Percentiles rank a stretch among this genome's conserved stretches.
phyloP scores from a whole-genome alignment of 495 filamentous ascomycete species.

The Corynascus novoguineensis region DNA sequence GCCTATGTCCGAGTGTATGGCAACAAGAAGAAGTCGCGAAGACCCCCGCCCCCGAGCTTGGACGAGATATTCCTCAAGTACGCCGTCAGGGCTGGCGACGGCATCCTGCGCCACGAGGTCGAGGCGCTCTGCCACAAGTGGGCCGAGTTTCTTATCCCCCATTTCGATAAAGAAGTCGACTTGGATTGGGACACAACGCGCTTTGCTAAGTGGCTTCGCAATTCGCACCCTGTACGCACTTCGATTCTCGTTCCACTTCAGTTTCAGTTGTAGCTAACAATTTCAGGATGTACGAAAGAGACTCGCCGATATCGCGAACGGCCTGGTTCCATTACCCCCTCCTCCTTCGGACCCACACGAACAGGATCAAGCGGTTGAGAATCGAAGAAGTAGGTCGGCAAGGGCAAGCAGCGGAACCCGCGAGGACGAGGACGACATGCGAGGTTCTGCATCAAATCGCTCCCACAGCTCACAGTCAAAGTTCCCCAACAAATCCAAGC shows the following conservation, averaged over 20 bases:
- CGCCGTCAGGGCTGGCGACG: constrained; percentile 39
- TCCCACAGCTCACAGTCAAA: constrained; percentile 14
- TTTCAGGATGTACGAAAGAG: constrained; percentile 15
- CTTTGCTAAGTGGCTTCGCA: constrained; percentile 34
- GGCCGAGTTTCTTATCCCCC: constrained; percentile 37
- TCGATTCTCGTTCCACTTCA: no score
- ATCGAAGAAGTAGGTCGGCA: constrained; percentile 13
- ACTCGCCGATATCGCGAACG: constrained; percentile 12
- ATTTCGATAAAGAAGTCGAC: constrained; percentile 35
- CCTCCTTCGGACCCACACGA: not conserved
- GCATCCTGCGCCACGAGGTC: constrained; percentile 37
- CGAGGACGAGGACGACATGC: constrained; percentile 12
- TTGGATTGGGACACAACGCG: constrained; percentile 30
- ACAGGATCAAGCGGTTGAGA: not conserved
- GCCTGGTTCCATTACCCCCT: constrained; percentile 1
- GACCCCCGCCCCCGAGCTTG: constrained; percentile 18
- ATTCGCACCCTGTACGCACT: constrained; percentile 30
- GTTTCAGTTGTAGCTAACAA: not conserved
- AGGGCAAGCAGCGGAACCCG: constrained; percentile 10
- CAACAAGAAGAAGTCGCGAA: constrained; percentile 25
- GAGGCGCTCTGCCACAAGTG: constrained; percentile 32
- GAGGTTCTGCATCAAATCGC: not conserved
- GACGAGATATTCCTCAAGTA: constrained; percentile 39
- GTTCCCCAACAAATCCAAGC: constrained; percentile 5
- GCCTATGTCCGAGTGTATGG: constrained; percentile 21